Evolutionary conservation across 2,329 filamentous ascomycete genomes (phyloP).

Genomic region (Colletotrichum tropicale): DNA sequence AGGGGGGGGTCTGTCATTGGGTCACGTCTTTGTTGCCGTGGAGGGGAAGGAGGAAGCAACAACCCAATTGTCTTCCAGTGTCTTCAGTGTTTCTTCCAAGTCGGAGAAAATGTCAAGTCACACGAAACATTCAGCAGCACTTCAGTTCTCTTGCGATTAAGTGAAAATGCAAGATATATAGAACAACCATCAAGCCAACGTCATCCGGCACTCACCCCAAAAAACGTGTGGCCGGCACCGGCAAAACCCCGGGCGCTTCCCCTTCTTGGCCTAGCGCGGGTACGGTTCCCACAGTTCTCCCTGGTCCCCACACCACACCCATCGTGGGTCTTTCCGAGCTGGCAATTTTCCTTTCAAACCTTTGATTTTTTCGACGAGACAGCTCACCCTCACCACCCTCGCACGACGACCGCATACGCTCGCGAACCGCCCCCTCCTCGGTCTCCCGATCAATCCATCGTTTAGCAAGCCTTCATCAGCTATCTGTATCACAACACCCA

Average conservation of each 20-base stretch:
- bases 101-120: neutral
- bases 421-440: constrained; percentile 10
- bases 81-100: neutral
- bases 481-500: constrained; percentile 10
- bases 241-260: constrained; percentile 11
- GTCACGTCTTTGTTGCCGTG: neutral
- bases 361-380: constrained; percentile 24
- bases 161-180: neutral
- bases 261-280: neutral
- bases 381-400: constrained; percentile 22
- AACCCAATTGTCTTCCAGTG: neutral
- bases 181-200: neutral
- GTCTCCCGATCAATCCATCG: constrained; percentile 20
- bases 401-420: constrained; percentile 16
- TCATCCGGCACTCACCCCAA: constrained; percentile 9
- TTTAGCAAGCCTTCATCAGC: constrained; percentile 23
- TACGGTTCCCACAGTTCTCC: constrained; percentile 7
- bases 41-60: neutral
- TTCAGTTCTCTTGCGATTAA: neutral
- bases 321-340: constrained; percentile 22
- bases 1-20: neutral
- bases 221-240: constrained; percentile 18
- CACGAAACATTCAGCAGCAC: neutral
- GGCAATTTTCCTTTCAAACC: constrained; percentile 25
- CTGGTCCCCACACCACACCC: constrained; percentile 15